Conservation (phyloP, 371 early-diverging fungal species). For the Saksenaea oblongispora region DNA sequence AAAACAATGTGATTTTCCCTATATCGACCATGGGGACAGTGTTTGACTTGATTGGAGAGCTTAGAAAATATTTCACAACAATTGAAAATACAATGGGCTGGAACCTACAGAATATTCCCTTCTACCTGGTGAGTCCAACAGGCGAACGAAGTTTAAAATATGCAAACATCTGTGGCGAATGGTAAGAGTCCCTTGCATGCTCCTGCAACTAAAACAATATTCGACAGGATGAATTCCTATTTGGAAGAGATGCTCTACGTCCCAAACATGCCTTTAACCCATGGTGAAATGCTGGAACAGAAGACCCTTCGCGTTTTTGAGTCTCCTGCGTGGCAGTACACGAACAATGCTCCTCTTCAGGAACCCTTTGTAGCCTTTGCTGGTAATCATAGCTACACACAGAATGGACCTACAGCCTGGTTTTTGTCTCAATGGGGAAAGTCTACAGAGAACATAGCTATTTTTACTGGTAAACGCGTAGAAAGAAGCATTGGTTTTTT, state of each 20-base stretch:
- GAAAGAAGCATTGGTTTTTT: background rate
- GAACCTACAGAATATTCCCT: slow-evolving; percentile 49
- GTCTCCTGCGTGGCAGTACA: slow-evolving; percentile 5
- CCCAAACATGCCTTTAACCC: slow-evolving; percentile 58
- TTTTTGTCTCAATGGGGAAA: slow-evolving; percentile 34
- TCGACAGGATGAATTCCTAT: slow-evolving; percentile 65
- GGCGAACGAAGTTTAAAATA: slow-evolving; percentile 79
- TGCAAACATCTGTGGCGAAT: slow-evolving; percentile 87
- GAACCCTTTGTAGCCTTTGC: slow-evolving; percentile 72
- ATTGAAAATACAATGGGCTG: slow-evolving; percentile 50
- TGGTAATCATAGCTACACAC: slow-evolving; percentile 43
- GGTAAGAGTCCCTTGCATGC: slow-evolving; percentile 57
- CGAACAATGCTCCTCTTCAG: slow-evolving; percentile 18
- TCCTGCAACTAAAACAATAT: slow-evolving; percentile 22
- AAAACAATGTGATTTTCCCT: slow-evolving; percentile 74
- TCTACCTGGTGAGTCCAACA: slow-evolving; percentile 75
- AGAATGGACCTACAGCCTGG: slow-evolving; percentile 32
- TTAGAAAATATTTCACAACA: slow-evolving; percentile 53
- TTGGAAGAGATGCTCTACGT: slow-evolving; percentile 59
- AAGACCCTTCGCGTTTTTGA: slow-evolving; percentile 36
- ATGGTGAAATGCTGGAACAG: slow-evolving; percentile 53
- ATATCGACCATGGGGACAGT: slow-evolving; percentile 69
- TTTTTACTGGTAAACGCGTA: slow-evolving; percentile 29
- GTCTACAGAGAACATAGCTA: slow-evolving; percentile 26
- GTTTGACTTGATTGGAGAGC: slow-evolving; percentile 72